Base-by-base conservation (phyloP, 1,284 basidiomycete species). In the Paramarasmius palmivorus region DNA sequence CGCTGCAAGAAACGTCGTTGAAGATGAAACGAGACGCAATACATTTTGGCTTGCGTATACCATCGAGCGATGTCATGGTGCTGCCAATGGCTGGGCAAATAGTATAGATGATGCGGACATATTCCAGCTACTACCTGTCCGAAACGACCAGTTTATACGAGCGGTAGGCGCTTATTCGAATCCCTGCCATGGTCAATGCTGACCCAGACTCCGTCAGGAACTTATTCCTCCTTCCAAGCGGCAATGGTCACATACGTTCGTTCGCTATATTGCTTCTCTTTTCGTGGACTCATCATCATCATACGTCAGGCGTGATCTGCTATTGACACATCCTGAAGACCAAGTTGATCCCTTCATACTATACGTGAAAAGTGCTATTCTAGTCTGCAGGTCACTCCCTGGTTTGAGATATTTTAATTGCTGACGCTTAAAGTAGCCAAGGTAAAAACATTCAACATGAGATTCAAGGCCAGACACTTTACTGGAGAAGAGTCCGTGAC, bases 341-440 rank as follows among this genome's bases (percentile, higher is more conserved):
- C 82, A 86, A 61, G 82, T 81, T 0, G 88, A 91, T 63, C 81
- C 86, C 1, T 89, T 89, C 59, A 80, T 80, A n/a, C 64, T 91
- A n/a, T 88, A 87, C 59, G 75, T 90, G 65, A 91, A 91, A 64
- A 78, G 81, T 19, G 74, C 78, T 9, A 82, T 90, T 53, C 61
- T 91, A 36, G 75, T 90, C 32, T 88, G 77, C 75, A 59, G 54
- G 70, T 59, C 34, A 25, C 15, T 10, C 25, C 45, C 17, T 39
- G 29, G 40, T 7, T 10, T 48, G n/a, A 49, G 17, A 29, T 22
- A 23, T 17, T 39, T 39, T 46, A 22, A 19, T 54, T 44, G n/a
- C 46, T 39, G 22, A 42, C 42, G 15, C 26, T 35, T 29, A 12
- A 32, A 32, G 34, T 49, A 79, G 77, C 87, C 9, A 77, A 73